Base-by-base conservation (phyloP, 306 rosid species). In the Astragalus membranaceus region DNA sequence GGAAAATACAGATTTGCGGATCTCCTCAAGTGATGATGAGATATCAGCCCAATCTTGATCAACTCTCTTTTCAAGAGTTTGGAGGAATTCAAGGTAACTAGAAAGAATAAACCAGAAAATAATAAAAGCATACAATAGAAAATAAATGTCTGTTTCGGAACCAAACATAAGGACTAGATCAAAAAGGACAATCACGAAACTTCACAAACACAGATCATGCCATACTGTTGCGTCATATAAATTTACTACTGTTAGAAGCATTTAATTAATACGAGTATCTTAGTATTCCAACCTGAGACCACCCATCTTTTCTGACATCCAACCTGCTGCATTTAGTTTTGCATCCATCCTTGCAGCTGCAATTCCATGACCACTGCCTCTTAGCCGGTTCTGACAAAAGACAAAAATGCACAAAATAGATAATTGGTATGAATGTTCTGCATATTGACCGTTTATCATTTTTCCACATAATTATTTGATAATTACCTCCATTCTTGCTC, bases 321-420 rank as follows among this genome's bases (percentile, higher is more conserved):
- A 94, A 67, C 99, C 99, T 0, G 95, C 92, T 69, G 85, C 85
- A 73, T 87, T 94, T 64, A 91, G 81, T 81, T 94, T 94, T 32
- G 96, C 99, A 77, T 91, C 96, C 99, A 94, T 91, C 86, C 99
- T 89, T 70, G 97, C 88, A 75, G 99, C 99, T 9, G 92, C 95
- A 78, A 94, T 82, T 78, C 95, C 99, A 77, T 94, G 99, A 61
- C 99, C 99, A 43, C 99, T 85, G 30, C 97, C 99, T 83, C 99
- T 88, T 80, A 91, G 67, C 30, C 96, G 96, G 77, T 91, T 94
- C 99, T 94, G 84, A 72, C 54, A 77, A 72, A 15, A 47, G 69
- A 79, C 72, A 68, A 41, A 44, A 70, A 51, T 58, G 46, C 70
- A 73, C 54, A 63, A 69, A 12, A 72, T 5, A 46, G 11, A 51